Percentiles rank a stretch among this genome's conserved stretches.
Conservation (phyloP, 805 yeast genomes). For the Candida dendrica region DNA sequence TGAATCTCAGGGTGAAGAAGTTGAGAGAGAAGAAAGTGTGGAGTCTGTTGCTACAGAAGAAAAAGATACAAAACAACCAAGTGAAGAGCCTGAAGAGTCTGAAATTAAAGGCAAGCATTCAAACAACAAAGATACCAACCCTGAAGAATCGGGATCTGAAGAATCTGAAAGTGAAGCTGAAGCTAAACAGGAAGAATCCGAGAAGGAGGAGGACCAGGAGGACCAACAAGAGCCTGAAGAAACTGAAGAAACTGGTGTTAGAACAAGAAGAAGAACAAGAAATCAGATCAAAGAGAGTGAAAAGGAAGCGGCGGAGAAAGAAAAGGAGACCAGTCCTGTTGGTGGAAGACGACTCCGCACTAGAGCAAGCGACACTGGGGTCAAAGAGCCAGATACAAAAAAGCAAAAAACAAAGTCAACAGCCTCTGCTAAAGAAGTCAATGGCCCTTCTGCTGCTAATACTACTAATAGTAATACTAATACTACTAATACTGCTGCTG, state of each 20-base stretch:
- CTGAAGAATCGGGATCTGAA: conserved; percentile 3
- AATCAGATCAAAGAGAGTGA: conserved; percentile 3
- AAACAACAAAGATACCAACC: conserved; percentile 1
- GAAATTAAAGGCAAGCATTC: too few relatives aligned
- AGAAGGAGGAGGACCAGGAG: conserved; percentile 4
- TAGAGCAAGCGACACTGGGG: conserved; percentile 6
- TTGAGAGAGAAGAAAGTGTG: background rate
- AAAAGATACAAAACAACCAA: background rate
- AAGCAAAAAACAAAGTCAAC: conserved; percentile 13
- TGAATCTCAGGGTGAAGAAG: background rate
- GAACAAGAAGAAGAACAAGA: conserved; percentile 6
- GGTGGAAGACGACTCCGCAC: conserved; percentile 6
- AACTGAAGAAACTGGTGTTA: conserved; percentile 6
- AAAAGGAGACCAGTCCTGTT: background rate
- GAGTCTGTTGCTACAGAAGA: background rate
- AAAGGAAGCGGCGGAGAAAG: background rate
- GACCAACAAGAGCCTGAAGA: conserved; percentile 9
- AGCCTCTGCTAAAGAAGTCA: conserved; percentile 2
- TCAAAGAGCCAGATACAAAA: conserved; percentile 1
- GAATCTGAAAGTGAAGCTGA: conserved; percentile 3
- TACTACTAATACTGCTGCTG: too few relatives aligned
- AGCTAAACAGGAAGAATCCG: too few relatives aligned
- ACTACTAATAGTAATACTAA: too few relatives aligned
- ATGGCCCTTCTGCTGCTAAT: background rate
- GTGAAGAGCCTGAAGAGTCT: conserved; percentile 3